Conservation (phyloP, 2,329 filamentous ascomycete genomes). For the Emericellopsis cladophorae region DNA sequence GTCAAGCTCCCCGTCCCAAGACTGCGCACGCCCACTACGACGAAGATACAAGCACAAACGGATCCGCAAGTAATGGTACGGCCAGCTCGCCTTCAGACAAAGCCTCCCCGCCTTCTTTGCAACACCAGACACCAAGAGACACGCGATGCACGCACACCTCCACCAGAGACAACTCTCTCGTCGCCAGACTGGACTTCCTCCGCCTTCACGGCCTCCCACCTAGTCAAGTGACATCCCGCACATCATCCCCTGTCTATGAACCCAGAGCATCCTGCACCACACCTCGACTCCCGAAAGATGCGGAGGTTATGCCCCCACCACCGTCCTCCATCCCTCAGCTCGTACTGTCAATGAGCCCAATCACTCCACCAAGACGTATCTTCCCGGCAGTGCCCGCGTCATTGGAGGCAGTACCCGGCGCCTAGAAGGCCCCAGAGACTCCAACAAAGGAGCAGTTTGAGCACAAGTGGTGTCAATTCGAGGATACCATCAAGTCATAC, state of each 20-base stretch:
- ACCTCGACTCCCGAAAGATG: too few relatives aligned
- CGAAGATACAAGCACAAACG: constrained; percentile 23
- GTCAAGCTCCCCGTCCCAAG: constrained; percentile 20
- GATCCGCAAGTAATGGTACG: constrained; percentile 22
- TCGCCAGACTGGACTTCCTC: constrained; percentile 22
- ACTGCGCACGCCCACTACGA: constrained; percentile 27
- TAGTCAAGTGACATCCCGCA: constrained; percentile 34
- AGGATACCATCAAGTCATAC: constrained; percentile 11
- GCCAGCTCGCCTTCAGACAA: constrained; percentile 3
- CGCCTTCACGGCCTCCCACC: constrained; percentile 21
- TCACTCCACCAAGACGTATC: constrained; percentile 7
- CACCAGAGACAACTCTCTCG: constrained; percentile 31
- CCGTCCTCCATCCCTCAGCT: too few relatives aligned
- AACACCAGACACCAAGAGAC: constrained; percentile 10
- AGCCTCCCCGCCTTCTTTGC: constrained; percentile 5
- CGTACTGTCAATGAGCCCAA: constrained; percentile 2
- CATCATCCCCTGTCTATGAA: constrained; percentile 3
- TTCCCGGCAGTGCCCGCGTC: constrained; percentile 2
- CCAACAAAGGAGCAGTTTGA: constrained; percentile 15
- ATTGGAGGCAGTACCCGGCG: constrained; percentile 6
- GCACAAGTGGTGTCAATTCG: constrained; percentile 17
- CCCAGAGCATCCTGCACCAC: constrained; percentile 3
- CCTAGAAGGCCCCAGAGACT: constrained; percentile 21
- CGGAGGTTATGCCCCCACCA: too few relatives aligned
- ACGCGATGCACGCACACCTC: constrained; percentile 11